Percentiles rank a stretch among this genome's conserved stretches.
These are phyloP conservation scores for Lathyrus sativus DNA, from an alignment of 306 rosid species.

Conservation along the genomic window DNA sequence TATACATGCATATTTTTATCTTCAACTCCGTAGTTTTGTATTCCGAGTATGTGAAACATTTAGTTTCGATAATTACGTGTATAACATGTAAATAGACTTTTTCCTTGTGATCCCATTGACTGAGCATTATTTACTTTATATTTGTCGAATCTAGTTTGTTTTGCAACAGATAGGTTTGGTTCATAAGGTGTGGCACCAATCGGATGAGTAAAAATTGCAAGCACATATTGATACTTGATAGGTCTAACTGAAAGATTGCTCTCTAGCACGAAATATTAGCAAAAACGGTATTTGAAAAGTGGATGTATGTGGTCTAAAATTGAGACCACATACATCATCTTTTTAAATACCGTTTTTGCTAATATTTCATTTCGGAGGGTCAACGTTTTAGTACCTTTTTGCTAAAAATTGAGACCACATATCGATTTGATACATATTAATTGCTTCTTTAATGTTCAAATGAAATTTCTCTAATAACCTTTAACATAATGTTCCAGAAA, in stretches of 20 bases:
- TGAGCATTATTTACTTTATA: constrained; percentile 8
- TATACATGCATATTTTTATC: neutral
- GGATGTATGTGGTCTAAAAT: too few relatives aligned
- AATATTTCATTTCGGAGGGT: too few relatives aligned
- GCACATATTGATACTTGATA: too few relatives aligned
- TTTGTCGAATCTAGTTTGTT: constrained; percentile 23
- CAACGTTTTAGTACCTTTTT: too few relatives aligned
- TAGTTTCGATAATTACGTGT: constrained; percentile 18
- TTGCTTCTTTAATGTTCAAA: constrained; percentile 9
- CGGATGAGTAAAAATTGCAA: neutral
- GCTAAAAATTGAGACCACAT: too few relatives aligned
- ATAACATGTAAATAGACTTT: constrained; percentile 1
- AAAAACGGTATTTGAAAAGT: too few relatives aligned
- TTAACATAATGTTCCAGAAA: constrained; percentile 61
- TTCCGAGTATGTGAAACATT: neutral
- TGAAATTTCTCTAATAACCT: constrained; percentile 33
- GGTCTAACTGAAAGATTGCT: too few relatives aligned
- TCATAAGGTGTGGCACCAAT: neutral
- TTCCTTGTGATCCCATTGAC: neutral
- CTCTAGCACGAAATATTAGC: too few relatives aligned
- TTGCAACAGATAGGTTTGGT: constrained; percentile 11
- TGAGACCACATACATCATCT: too few relatives aligned
- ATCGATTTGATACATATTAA: neutral
- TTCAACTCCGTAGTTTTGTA: neutral
- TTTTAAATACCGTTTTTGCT: too few relatives aligned